Base-by-base conservation (phyloP, 2,329 filamentous ascomycete genomes). In the Pestalotiopsis sp. region DNA sequence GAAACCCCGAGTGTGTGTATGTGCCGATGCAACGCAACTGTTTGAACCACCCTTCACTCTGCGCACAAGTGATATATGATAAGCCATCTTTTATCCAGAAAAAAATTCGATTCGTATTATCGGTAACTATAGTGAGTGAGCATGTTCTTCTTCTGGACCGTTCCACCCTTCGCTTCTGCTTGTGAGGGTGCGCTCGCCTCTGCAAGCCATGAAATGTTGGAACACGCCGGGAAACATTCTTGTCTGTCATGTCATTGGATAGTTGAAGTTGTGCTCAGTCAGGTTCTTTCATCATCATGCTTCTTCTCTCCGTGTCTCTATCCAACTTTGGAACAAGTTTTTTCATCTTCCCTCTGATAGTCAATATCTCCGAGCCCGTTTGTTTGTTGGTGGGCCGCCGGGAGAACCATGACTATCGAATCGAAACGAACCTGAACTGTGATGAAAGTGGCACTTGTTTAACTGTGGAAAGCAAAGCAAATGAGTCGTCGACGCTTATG, bases 61-160 rank as follows among this genome's bases (percentile, higher is more conserved):
- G 38, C 61, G 45, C 65, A 67, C 65, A 57, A 25, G 20, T 67
- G 65, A 61, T 12, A 67, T 67, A 36, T 61, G 65, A 67, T 49
- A 61, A 59, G 31, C 61, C 17, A 41, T 49, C 17, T 9, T 36
- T 9, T 14, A 13, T 45, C 13, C 41, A 14, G 13, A 45, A 45
- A n/a, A n/a, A 58, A 25, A 27, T 45, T 6, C 27, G 36, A 59
- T n/a, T 49, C 52, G 17, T 31, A 61, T 59, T 23, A 23, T 20
- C 23, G 12, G 12, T 36, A 11, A 20, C 38, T 27, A 52, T 36
- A 9, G 31, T 36, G 31, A 9, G 31, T 36, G 31, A 36, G 17
- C 45, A 52, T 52, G 45, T n/a, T 52, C 45, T 52, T 31, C 17
- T 52, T 52, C 45, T 52, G 45, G 45, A 52, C 45, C 20, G 45